Conservation (phyloP, 805 yeast genomes). For the Saturnispora quitensis region DNA sequence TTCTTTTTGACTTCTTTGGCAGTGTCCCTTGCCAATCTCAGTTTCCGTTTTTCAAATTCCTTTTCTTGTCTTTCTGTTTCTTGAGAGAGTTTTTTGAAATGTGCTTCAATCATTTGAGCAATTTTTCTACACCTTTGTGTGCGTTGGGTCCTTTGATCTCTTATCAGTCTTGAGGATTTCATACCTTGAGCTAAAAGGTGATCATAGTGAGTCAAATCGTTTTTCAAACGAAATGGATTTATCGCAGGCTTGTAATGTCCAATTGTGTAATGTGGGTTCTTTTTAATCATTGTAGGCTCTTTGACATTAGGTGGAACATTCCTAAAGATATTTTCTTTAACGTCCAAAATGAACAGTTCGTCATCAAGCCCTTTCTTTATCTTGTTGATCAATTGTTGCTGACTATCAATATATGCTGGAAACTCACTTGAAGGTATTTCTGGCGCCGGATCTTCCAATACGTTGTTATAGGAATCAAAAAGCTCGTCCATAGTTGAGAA, state of each 20-base stretch:
- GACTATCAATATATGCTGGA: conserved; percentile 45
- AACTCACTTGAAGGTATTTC: conserved; percentile 56
- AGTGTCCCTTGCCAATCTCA: conserved; percentile 68
- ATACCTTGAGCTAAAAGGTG: conserved; percentile 70
- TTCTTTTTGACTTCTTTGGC: conserved; percentile 79
- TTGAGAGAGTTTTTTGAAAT: conserved; percentile 78
- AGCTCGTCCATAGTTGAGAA: conserved; percentile 34
- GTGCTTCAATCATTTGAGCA: conserved; percentile 74
- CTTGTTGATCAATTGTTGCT: conserved; percentile 33
- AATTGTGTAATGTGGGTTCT: conserved; percentile 23
- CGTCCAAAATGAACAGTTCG: conserved; percentile 37
- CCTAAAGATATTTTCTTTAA: conserved; percentile 36
- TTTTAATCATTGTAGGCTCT: conserved; percentile 32
- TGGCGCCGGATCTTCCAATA: conserved; percentile 40
- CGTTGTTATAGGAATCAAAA: conserved; percentile 45
- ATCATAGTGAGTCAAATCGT: conserved; percentile 52
- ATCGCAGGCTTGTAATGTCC: conserved; percentile 28
- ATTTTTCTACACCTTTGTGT: conserved; percentile 61
- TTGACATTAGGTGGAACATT: conserved; percentile 35
- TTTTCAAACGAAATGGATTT: conserved; percentile 32
- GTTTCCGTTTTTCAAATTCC: conserved; percentile 63
- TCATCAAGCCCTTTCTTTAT: conserved; percentile 40
- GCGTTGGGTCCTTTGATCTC: conserved; percentile 54
- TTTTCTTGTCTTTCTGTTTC: conserved; percentile 76
- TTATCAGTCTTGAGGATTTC: conserved; percentile 58